phyloP scores from a whole-genome alignment of 2,329 filamentous ascomycete genomes.

The Fusarium globosum region DNA sequence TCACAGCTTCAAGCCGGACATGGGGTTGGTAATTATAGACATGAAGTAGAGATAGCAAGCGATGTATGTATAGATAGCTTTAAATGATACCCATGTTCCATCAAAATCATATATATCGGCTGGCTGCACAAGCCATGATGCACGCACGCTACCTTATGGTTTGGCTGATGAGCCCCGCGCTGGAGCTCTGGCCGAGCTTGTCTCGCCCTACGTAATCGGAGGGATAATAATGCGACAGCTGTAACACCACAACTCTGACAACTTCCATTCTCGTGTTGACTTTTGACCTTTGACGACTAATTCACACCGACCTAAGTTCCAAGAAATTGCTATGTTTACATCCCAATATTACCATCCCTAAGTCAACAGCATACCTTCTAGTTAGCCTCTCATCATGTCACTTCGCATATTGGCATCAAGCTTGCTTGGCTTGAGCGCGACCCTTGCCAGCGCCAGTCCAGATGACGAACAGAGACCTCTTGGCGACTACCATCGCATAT shows the following conservation, averaged over 20 bases:
- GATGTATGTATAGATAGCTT: constrained; percentile 15
- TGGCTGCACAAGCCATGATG: not conserved
- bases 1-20: constrained; percentile 87
- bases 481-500: constrained; percentile 45
- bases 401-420: constrained; percentile 42
- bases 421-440: constrained; percentile 43
- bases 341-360: not conserved
- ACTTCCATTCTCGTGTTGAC: not conserved
- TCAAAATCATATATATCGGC: not conserved
- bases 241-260: constrained; percentile 5
- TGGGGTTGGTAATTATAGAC: constrained; percentile 83
- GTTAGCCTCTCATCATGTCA: constrained; percentile 37
- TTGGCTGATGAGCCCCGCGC: constrained; percentile 16
- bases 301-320: not conserved
- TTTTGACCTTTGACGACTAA: not conserved
- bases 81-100: constrained; percentile 37
- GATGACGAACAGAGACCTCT: constrained; percentile 43
- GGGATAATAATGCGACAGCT: constrained; percentile 27
- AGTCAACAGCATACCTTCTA: not conserved
- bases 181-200: constrained; percentile 8
- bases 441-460: constrained; percentile 32
- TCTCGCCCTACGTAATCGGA: constrained; percentile 33
- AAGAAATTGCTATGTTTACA: not conserved
- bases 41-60: not conserved
- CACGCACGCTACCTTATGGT: not conserved